Percentiles rank a stretch among this genome's conserved stretches.
Evolutionary conservation across 306 rosid genomes (phyloP).

Genomic region (Casuarina glauca): DNA sequence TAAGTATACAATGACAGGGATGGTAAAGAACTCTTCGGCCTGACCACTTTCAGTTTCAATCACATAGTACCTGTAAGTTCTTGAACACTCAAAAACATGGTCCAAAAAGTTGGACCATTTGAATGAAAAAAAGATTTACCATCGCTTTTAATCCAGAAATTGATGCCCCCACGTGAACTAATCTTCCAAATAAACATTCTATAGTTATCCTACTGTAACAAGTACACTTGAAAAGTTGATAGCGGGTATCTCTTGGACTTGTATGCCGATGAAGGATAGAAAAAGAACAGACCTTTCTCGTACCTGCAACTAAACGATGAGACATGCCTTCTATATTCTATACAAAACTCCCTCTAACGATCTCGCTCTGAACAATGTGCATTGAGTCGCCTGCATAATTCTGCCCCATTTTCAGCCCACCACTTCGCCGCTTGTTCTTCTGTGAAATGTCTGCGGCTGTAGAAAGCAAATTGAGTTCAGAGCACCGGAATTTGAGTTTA

Average conservation of each 20-base stretch:
- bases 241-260: neutral
- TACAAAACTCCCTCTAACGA: neutral
- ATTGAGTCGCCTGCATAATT: constrained; percentile 62
- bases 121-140: neutral
- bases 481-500: neutral
- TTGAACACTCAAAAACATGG: neutral
- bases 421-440: constrained; percentile 81
- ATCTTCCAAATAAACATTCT: neutral
- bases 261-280: too few species aligned
- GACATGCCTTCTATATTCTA: too few species aligned
- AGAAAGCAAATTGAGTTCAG: constrained; percentile 28
- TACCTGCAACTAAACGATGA: too few species aligned
- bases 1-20: too few species aligned
- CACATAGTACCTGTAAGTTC: neutral
- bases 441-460: constrained; percentile 88
- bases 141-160: neutral
- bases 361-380: constrained; percentile 46
- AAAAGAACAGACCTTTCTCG: too few species aligned
- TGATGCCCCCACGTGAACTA: neutral
- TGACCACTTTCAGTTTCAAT: neutral
- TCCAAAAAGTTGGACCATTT: neutral
- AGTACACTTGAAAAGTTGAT: neutral
- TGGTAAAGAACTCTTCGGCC: neutral
- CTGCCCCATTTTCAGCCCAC: constrained; percentile 85
- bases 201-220: neutral